These are phyloP conservation scores for Dichomitus squalens DNA, from an alignment of 1,284 basidiomycete genomes.

Conservation along the genomic window DNA sequence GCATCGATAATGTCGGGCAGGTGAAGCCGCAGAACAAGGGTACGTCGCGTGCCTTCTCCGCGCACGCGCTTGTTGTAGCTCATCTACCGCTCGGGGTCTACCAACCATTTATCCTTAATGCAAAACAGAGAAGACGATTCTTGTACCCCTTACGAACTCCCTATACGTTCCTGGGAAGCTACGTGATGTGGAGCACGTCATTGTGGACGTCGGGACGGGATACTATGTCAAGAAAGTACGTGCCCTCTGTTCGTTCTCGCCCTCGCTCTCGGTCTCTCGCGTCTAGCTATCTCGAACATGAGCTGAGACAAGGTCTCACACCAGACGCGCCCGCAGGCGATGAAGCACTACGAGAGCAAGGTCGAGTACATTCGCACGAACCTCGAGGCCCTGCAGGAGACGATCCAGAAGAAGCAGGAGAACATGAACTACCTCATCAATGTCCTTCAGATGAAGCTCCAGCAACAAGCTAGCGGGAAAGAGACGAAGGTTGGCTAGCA, in stretches of 20 bases:
- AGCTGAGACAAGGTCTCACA: neutral
- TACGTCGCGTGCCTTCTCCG: conserved; percentile 37
- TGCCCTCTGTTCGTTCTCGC: neutral
- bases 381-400: conserved; percentile 81
- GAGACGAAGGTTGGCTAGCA: conserved; percentile 25
- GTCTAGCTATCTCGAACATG: too few species aligned
- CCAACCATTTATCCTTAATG: neutral
- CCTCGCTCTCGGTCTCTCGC: neutral
- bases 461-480: conserved; percentile 41
- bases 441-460: conserved; percentile 79
- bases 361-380: conserved; percentile 80
- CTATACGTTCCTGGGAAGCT: conserved; percentile 95
- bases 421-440: conserved; percentile 77
- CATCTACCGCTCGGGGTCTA: neutral
- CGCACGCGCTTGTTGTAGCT: neutral
- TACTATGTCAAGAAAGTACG: conserved; percentile 94
- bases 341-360: conserved; percentile 77
- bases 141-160: conserved; percentile 93
- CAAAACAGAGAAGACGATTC: conserved; percentile 75
- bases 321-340: conserved; percentile 82
- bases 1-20: conserved; percentile 82
- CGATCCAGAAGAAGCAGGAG: conserved; percentile 88
- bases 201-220: conserved; percentile 95
- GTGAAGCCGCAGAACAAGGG: conserved; percentile 78
- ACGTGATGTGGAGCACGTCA: conserved; percentile 81